phyloP scores from a whole-genome alignment of 768 basidiomycete genomes.

The Kwoniella dendrophila region DNA sequence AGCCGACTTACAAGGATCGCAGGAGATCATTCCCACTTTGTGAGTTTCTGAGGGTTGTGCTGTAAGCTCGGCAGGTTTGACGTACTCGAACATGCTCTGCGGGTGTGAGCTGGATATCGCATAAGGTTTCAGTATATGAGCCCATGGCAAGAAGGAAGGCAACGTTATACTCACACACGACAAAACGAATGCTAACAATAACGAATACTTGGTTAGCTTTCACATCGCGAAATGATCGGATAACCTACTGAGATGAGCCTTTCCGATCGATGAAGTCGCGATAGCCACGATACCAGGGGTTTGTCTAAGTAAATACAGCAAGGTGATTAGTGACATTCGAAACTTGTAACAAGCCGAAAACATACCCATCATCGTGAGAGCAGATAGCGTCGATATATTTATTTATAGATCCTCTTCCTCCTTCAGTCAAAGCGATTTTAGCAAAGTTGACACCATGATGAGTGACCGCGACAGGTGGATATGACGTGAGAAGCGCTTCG shows the following conservation, averaged over 20 bases:
- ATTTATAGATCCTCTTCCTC: conserved; percentile 34
- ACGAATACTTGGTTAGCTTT: background rate
- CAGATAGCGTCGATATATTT: conserved; percentile 49
- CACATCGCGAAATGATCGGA: background rate
- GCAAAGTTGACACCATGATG: conserved; percentile 54
- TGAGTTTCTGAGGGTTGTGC: conserved; percentile 49
- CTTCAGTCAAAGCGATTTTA: conserved; percentile 43
- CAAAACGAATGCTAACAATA: conserved; percentile 28
- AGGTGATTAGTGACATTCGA: background rate
- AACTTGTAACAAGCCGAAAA: background rate
- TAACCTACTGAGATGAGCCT: conserved; percentile 42
- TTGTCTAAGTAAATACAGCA: conserved; percentile 15
- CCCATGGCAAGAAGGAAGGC: background rate
- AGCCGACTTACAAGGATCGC: conserved; percentile 40
- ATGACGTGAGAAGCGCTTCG: conserved; percentile 44
- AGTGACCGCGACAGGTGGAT: conserved; percentile 47
- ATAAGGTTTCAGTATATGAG: conserved; percentile 1
- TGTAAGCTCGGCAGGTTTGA: conserved; percentile 40
- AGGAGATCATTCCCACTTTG: conserved; percentile 54
- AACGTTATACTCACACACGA: conserved; percentile 25
- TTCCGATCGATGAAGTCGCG: conserved; percentile 49
- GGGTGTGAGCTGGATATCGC: conserved; percentile 29
- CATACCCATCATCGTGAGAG: conserved; percentile 40
- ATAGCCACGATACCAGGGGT: conserved; percentile 50
- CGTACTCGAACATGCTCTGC: conserved; percentile 43